phyloP scores from a whole-genome alignment of 75 land plant genomes.

The Adiantum capillusveneris region DNA sequence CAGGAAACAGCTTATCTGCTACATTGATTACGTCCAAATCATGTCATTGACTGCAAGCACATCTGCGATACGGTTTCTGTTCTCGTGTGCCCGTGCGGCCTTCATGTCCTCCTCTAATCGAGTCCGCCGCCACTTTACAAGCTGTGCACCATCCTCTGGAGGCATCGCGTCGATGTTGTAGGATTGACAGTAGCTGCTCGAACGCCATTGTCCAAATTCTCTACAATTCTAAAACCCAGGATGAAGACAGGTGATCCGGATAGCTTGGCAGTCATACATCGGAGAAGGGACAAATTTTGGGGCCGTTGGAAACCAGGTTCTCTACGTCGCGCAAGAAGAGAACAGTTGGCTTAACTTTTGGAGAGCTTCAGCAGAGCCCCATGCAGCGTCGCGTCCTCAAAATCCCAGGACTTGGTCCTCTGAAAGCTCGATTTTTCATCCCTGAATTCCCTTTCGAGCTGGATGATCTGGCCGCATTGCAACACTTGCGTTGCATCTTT shows the following conservation, averaged over 20 bases:
- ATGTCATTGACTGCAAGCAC: slow-evolving; percentile 77
- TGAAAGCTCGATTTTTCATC: slow-evolving; percentile 10
- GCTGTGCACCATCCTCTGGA: slow-evolving; percentile 58
- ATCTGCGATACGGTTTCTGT: slow-evolving; percentile 70
- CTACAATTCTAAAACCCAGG: slow-evolving; percentile 60
- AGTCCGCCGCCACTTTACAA: slow-evolving; percentile 64
- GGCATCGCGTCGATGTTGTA: slow-evolving; percentile 72
- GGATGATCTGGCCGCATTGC: background rate
- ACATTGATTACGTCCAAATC: slow-evolving; percentile 62
- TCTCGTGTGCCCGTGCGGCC: slow-evolving; percentile 64
- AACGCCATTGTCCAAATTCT: slow-evolving; percentile 13
- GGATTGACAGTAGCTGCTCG: slow-evolving; percentile 19
- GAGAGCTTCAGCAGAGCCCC: slow-evolving; percentile 65
- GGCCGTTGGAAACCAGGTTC: slow-evolving; percentile 47
- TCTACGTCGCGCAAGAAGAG: slow-evolving; percentile 81
- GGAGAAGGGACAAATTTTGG: slow-evolving; percentile 47
- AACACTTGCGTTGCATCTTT: slow-evolving; percentile 67
- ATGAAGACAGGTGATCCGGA: slow-evolving; percentile 62
- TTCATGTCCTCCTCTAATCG: slow-evolving; percentile 89
- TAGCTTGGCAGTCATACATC: slow-evolving; percentile 52
- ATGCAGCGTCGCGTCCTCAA: slow-evolving; percentile 66
- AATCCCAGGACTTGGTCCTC: slow-evolving; percentile 52
- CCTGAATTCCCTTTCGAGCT: background rate
- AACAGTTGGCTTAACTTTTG: slow-evolving; percentile 46
- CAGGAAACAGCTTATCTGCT: slow-evolving; percentile 46